These are phyloP conservation scores for Boletus subcaerulescens DNA, from an alignment of 768 basidiomycete species.

Conservation along the genomic window DNA sequence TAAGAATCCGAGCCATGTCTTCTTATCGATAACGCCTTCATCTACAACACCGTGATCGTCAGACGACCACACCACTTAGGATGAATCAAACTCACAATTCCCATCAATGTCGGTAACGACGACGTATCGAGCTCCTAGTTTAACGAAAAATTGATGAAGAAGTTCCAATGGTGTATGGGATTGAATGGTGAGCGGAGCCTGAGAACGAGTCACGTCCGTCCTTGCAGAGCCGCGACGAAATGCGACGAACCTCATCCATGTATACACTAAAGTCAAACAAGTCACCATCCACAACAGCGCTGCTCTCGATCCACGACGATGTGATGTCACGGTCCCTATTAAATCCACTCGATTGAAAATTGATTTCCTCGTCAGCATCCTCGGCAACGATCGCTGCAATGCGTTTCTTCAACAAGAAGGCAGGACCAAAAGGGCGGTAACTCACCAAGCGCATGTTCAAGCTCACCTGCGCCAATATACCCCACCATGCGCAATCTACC, in stretches of 20 bases:
- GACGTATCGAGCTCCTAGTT: slow-evolving; percentile 89
- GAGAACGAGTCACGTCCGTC: not conserved
- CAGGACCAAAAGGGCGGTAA: slow-evolving; percentile 9
- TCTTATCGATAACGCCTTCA: slow-evolving; percentile 91
- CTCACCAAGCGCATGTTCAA: slow-evolving; percentile 89
- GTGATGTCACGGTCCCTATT: slow-evolving; percentile 41
- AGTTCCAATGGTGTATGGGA: slow-evolving; percentile 87
- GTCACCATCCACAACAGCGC: slow-evolving; percentile 35
- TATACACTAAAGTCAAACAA: slow-evolving; percentile 82
- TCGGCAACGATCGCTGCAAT: slow-evolving; percentile 71
- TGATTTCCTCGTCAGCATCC: slow-evolving; percentile 61
- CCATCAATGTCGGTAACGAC: slow-evolving; percentile 82
- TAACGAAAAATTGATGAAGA: slow-evolving; percentile 90
- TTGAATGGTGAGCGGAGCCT: slow-evolving; percentile 87
- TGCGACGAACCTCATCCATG: slow-evolving; percentile 73
- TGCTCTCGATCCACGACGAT: slow-evolving; percentile 53
- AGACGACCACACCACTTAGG: not conserved
- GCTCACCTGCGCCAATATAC: slow-evolving; percentile 88
- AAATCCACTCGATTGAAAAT: slow-evolving; percentile 52
- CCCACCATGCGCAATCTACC: slow-evolving; percentile 71
- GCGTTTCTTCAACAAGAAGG: not conserved
- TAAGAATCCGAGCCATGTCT: slow-evolving; percentile 88
- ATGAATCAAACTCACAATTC: slow-evolving; percentile 52
- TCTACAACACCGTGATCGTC: slow-evolving; percentile 41
- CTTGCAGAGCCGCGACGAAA: not conserved